A percentile compares a stretch with the other conserved stretches of the same genome.
phyloP scores from a whole-genome alignment of 306 rosid species.

The Begonia loranthoides region DNA sequence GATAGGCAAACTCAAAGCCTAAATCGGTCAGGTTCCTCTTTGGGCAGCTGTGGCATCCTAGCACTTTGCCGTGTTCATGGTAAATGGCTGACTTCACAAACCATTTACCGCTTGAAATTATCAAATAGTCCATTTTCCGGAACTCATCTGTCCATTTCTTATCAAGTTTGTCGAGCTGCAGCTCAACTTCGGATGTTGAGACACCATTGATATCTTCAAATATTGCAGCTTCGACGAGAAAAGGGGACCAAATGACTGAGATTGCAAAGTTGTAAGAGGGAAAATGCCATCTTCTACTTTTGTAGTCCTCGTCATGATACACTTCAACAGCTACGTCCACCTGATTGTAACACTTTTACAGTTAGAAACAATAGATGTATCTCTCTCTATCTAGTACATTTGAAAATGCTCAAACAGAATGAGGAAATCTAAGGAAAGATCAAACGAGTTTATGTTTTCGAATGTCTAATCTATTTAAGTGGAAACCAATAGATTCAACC shows the following conservation, averaged over 20 bases:
- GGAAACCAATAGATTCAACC: too few species aligned
- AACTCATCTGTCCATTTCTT: constrained; percentile 48
- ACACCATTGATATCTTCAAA: constrained; percentile 84
- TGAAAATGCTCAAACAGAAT: too few species aligned
- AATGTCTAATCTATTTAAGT: too few species aligned
- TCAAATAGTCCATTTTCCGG: constrained; percentile 50
- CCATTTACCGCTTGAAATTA: constrained; percentile 90
- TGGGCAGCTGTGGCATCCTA: constrained; percentile 83
- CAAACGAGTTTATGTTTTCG: too few species aligned
- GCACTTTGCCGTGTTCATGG: constrained; percentile 46
- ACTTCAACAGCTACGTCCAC: constrained; percentile 54
- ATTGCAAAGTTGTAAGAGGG: constrained; percentile 50
- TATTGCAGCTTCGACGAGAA: constrained; percentile 71
- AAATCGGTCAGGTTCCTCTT: constrained; percentile 49
- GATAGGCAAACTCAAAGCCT: constrained; percentile 77
- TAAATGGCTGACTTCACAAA: constrained; percentile 81
- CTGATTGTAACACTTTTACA: constrained; percentile 14
- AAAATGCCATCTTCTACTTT: constrained; percentile 65
- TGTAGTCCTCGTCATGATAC: constrained; percentile 78
- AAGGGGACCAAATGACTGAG: constrained; percentile 79
- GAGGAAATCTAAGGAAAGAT: too few species aligned
- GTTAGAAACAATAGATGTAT: too few species aligned
- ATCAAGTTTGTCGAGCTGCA: constrained; percentile 62
- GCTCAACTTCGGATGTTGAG: constrained; percentile 80
- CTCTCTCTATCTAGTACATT: too few species aligned